Conservation (phyloP, 805 yeast genomes). For the Phaffomyces antillensis region DNA sequence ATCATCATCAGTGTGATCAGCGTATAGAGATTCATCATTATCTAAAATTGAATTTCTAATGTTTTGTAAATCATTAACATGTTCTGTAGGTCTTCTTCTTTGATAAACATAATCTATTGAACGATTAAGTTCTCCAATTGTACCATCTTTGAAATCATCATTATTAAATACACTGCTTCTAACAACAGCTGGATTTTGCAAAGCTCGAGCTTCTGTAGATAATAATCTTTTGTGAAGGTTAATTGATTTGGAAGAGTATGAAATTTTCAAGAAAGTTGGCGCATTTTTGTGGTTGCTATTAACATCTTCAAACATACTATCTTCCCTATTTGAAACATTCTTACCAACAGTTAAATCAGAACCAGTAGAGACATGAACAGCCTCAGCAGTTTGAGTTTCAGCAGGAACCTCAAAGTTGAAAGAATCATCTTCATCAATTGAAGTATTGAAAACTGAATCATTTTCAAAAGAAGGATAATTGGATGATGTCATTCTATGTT, state of each 20-base stretch:
- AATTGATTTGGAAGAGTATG: conserved; percentile 15
- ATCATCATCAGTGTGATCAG: conserved; percentile 21
- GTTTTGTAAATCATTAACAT: conserved; percentile 11
- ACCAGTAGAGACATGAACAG: conserved; percentile 20
- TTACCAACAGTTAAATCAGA: conserved; percentile 20
- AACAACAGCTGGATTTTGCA: conserved; percentile 12
- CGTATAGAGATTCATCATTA: conserved; percentile 16
- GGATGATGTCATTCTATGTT: conserved; percentile 18
- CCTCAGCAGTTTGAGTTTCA: conserved; percentile 20
- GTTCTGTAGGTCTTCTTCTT: conserved; percentile 10
- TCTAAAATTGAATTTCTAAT: conserved; percentile 15
- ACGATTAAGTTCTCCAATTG: conserved; percentile 4
- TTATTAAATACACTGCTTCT: conserved; percentile 21
- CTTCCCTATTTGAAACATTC: conserved; percentile 11
- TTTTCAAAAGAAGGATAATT: conserved; percentile 17
- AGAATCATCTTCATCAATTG: conserved; percentile 15
- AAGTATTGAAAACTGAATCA: conserved; percentile 2
- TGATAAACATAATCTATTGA: conserved; percentile 6
- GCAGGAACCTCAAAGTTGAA: conserved; percentile 23
- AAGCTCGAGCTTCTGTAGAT: conserved; percentile 8
- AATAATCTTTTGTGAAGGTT: conserved; percentile 19
- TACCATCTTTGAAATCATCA: conserved; percentile 16
- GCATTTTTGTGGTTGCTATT: background rate
- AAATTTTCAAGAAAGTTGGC: conserved; percentile 4
- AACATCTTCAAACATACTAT: conserved; percentile 21